Conservation (phyloP, 2,329 filamentous ascomycete genomes). For the Gnomoniopsis sp. region DNA sequence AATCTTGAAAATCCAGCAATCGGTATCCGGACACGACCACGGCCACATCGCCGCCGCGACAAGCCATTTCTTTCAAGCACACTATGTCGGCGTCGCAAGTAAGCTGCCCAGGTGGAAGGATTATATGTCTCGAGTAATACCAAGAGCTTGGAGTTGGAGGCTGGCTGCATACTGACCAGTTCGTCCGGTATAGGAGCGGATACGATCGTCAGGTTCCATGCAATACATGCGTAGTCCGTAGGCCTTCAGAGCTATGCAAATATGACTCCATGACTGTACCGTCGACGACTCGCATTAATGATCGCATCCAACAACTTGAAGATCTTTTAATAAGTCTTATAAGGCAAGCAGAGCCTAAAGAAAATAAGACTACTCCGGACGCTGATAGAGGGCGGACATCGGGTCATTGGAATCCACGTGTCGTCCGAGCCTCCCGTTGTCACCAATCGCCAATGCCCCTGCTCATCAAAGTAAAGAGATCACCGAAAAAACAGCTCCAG, state of each 20-base stretch:
- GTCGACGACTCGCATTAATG: background rate
- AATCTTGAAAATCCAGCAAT: background rate
- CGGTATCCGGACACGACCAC: background rate
- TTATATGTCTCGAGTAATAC: background rate
- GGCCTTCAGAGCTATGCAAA: background rate
- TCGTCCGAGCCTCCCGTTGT: background rate
- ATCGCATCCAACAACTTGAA: background rate
- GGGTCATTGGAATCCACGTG: background rate
- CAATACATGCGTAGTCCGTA: background rate
- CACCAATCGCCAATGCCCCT: background rate
- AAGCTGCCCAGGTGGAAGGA: background rate
- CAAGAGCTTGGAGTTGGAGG: no score
- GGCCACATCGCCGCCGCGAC: background rate
- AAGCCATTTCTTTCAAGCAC: background rate
- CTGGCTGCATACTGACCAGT: background rate
- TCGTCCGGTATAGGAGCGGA: background rate
- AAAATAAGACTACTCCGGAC: background rate
- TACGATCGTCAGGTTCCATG: background rate
- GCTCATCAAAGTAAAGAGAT: background rate
- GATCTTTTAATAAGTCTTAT: background rate
- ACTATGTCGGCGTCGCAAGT: background rate
- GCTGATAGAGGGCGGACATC: background rate
- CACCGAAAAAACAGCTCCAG: background rate
- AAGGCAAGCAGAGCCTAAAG: background rate
- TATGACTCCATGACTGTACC: background rate